These are phyloP conservation scores for Dothiorella sarmentorum DNA, from an alignment of 2,329 filamentous ascomycete species.

Conservation along the genomic window DNA sequence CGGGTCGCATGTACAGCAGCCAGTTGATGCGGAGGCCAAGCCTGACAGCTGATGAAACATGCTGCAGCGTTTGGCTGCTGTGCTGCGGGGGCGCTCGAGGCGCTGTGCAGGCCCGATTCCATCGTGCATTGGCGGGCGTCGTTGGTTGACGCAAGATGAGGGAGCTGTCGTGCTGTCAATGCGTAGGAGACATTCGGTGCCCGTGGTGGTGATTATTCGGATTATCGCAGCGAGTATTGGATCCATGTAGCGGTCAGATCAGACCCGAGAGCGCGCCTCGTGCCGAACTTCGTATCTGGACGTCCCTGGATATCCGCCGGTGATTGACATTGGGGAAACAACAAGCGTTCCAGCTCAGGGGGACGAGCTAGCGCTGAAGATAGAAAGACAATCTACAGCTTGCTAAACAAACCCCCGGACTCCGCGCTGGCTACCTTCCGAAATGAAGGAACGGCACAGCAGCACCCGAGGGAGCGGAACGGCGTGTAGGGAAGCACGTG, in stretches of 20 bases:
- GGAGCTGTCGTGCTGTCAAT: conserved; percentile 10
- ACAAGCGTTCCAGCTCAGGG: conserved; percentile 2
- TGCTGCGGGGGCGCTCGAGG: background rate
- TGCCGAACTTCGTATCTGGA: background rate
- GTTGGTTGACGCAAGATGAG: conserved; percentile 15
- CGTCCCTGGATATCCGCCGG: background rate
- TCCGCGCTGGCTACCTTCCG: conserved; percentile 3
- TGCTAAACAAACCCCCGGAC: background rate
- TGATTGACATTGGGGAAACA: background rate
- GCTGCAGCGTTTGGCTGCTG: conserved; percentile 6
- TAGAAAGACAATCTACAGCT: conserved; percentile 4
- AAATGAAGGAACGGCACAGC: conserved; percentile 8
- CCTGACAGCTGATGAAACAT: conserved; percentile 16
- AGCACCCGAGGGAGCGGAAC: conserved; percentile 7
- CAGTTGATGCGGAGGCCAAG: background rate
- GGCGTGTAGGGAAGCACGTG: conserved; percentile 11
- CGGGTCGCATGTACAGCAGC: background rate
- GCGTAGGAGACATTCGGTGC: background rate
- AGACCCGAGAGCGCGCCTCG: background rate
- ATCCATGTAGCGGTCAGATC: conserved; percentile 1
- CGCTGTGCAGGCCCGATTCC: conserved; percentile 9
- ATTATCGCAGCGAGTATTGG: conserved; percentile 5
- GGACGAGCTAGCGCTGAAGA: background rate
- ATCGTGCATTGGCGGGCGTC: conserved; percentile 8
- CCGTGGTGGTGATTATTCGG: background rate